Percentiles rank a stretch among this genome's conserved stretches.
These are phyloP conservation scores for Venturia carpophila DNA, from an alignment of 2,329 filamentous ascomycete genomes.

Conservation along the genomic window DNA sequence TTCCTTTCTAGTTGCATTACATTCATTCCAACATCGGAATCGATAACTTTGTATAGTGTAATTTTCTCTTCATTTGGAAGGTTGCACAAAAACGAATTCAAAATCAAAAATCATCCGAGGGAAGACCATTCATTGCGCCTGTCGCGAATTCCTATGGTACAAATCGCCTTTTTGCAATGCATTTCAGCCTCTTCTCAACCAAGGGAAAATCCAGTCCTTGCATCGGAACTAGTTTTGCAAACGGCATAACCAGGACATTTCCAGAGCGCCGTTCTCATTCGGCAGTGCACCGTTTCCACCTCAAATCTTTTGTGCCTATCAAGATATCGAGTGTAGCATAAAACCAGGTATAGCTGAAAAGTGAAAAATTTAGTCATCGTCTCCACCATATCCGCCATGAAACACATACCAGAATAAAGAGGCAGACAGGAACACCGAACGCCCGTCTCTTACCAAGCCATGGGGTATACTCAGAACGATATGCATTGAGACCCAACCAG, in stretches of 20 bases:
- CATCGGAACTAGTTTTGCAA: background rate
- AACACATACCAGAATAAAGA: too few relatives aligned
- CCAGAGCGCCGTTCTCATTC: background rate
- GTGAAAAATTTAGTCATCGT: background rate
- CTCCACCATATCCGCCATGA: background rate
- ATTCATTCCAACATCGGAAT: too few relatives aligned
- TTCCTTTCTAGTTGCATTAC: too few relatives aligned
- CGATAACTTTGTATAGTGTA: too few relatives aligned
- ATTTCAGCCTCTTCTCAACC: background rate
- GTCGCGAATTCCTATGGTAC: background rate
- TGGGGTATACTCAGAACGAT: conserved; percentile 1
- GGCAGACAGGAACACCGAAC: background rate
- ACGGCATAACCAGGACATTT: background rate
- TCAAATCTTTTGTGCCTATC: background rate
- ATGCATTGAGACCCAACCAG: background rate
- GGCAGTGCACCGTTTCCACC: background rate
- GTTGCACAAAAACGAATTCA: too few relatives aligned
- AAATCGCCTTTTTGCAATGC: background rate
- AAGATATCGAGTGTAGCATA: background rate
- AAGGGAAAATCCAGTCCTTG: background rate
- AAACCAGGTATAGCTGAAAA: background rate
- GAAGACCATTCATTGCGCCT: background rate
- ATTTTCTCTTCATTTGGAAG: too few relatives aligned
- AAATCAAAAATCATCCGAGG: background rate
- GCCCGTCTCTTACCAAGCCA: conserved; percentile 9